Base-by-base conservation (phyloP, 169 alveolate species). In the Ichthyophthirius multifiliis region DNA sequence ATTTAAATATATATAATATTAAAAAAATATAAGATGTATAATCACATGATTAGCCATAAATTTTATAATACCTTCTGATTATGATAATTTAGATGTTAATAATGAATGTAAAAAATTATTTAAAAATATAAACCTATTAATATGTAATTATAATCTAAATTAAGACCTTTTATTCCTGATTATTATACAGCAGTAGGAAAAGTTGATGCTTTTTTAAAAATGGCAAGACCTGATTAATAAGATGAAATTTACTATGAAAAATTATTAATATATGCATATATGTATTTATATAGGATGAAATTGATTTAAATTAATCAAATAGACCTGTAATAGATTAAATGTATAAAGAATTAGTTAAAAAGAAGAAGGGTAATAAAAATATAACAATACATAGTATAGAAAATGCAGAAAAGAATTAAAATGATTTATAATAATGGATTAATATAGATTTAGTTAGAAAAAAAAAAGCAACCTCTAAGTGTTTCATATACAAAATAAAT, bases 171-270 rank as follows among this genome's bases (percentile, higher is more conserved):
- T 82, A 83, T 94, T 31, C 97, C 96, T 55, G 95, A 92, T 73
- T 92, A 86, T 85, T 85, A 90, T 55, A 96, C 97, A 5, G 86
- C 94, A 48, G 92, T 94, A 10, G 97, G 97, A 35, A 96, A 94
- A 84, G 97, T 94, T 4, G 97, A 94, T 75, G 95, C 97, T 6
- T 94, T 86, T 65, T 46, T 94, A 18, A 94, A 94, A 77, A 87
- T 92, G 86, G 87, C 94, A 6, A 84, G 94, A 74, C 96, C 96
- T 43, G 97, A 94, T 83, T 84, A 89, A 43, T 15, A 77, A n/a
- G 84, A 89, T 35, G 96, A 94, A 83, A 91, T 1, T 13, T 13
- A 6, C 2, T 55, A 15, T 55, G 39, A 27, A 55, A 15, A 27
- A 5, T 0, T 4, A 3, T 55, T 27, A 16, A 18, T 5, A 55